Base-by-base conservation (phyloP, 148 eudicot species). In the Nyssa sinensis region DNA sequence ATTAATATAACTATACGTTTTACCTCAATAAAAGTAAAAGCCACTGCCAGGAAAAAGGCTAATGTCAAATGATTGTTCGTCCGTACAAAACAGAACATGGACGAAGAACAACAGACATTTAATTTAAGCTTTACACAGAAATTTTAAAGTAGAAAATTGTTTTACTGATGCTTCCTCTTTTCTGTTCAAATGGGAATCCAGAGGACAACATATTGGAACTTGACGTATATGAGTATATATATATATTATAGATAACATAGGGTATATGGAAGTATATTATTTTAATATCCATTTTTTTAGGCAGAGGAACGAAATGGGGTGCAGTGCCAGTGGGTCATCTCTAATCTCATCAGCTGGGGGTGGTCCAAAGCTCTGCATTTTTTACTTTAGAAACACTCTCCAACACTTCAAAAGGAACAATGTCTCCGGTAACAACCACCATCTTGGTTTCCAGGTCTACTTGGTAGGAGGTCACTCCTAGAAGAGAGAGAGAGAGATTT, bases 351-450 rank as follows among this genome's bases (percentile, higher is more conserved):
- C 76, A 83, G 37, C 68, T 65, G 35, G 91, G 84, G 33, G 76
- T 75, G 25, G 83, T 80, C 98, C 96, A 93, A 33, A 93, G 79
- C 69, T 89, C 82, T 0, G 97, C 97, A 73, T 68, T 77, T 82
- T 94, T 94, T 37, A 94, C 91, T 81, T 84, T 91, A 0, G 97
- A 90, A 71, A 94, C 80, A 76, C 91, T 90, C 82, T 90, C 90
- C 78, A 94, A 80, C 44, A 94, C 97, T 80, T 94, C 89, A 37
- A 79, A 86, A 21, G 98, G 97, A 59, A 88, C 81, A 70, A 94
- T 83, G 73, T 94, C 97, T 67, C 98, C 98, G 6, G 79, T 90
- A 0, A 94, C 90, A 41, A 94, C 91, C 79, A 94, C 98, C 98
- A 86, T 94, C 79, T 91, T 91, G 72, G 88, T 88, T 81, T 94